Conservation (phyloP, 1,139 yeast genomes). For the Yamadazyma membranifaciens region DNA sequence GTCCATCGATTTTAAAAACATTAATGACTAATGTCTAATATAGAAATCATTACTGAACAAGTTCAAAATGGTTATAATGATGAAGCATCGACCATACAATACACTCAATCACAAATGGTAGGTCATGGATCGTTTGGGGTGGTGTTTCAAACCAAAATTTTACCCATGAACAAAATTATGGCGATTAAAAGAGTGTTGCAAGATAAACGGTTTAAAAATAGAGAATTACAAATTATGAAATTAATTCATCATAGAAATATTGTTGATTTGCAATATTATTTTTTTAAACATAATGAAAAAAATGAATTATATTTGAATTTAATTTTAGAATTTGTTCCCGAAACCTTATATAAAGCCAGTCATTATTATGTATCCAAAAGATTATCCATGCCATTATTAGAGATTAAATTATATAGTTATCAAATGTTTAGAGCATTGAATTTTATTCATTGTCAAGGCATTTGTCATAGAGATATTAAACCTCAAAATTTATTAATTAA, state of each 20-base stretch:
- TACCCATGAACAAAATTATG: conserved; percentile 73
- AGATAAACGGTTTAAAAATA: conserved; percentile 91
- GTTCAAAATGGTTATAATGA: conserved; percentile 78
- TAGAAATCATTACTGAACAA: conserved; percentile 64
- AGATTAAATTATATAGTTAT: conserved; percentile 85
- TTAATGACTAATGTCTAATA: conserved; percentile 45
- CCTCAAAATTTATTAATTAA: conserved; percentile 78
- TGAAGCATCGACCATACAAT: conserved; percentile 56
- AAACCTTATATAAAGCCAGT: conserved; percentile 87
- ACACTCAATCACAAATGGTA: conserved; percentile 79
- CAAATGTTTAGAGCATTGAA: conserved; percentile 90
- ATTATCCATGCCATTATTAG: conserved; percentile 83
- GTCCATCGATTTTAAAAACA: neutral
- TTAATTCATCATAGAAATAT: conserved; percentile 82
- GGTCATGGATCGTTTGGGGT: conserved; percentile 98
- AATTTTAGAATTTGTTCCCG: conserved; percentile 90
- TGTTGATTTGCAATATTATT: conserved; percentile 84
- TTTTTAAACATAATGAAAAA: conserved; percentile 76
- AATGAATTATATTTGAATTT: conserved; percentile 84
- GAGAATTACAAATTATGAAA: conserved; percentile 96
- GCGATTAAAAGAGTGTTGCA: conserved; percentile 95
- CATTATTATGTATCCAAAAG: conserved; percentile 77
- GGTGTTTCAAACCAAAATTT: conserved; percentile 81
- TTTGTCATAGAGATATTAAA: conserved; percentile 90
- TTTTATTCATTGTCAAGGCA: conserved; percentile 85